Base-by-base conservation (phyloP, 495 filamentous ascomycete genomes). In the Evansstolkia leycettana region DNA sequence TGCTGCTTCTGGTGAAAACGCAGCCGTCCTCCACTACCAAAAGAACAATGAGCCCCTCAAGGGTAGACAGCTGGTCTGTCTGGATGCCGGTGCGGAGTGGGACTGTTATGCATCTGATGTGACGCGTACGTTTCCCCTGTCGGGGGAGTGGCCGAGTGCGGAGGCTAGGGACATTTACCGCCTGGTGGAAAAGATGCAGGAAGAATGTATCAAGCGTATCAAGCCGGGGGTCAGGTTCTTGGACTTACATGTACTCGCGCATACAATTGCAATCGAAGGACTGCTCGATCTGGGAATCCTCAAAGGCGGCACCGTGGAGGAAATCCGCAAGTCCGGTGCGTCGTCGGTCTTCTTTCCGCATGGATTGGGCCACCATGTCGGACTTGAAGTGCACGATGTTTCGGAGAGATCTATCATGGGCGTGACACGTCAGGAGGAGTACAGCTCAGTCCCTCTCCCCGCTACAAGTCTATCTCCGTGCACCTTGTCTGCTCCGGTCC, bases 311-410 rank as follows among this genome's bases (percentile, higher is more conserved):
- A 69, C 58, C 0, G 63, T 60, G 5, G 60, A 69, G 2, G 84
- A 87, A 39, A 76, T 92, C 39, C 67, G 73, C 31, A 43, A 60
- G 25, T 71, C 73, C 2, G 80, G 87, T 19, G 84, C 76, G 14
- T 75, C 75, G 2, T 64, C 71, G 17, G 78, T 82, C 0, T 96
- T 94, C 60, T 92, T 93, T 58, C 88, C 89, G 2, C 89, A 96
- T 54, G 89, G 89, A 1, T 64, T 89, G 10, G 84, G 84, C 8
- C 87, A 96, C 54, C 84, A 94, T 52, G 64, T 94, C 23, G 89
- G 89, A 0, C 67, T 96, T 11, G 89, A 96, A 53, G 80, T 84
- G 26, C 89, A 96, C 47, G 89, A 96, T 60, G 76, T 83, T 5
- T 72, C 72, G 4, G 67, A 57, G 6, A 54, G 59, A 16, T 58